Conservation (phyloP, 2,329 filamentous ascomycete genomes). For the Drechslerella coelobrocha region DNA sequence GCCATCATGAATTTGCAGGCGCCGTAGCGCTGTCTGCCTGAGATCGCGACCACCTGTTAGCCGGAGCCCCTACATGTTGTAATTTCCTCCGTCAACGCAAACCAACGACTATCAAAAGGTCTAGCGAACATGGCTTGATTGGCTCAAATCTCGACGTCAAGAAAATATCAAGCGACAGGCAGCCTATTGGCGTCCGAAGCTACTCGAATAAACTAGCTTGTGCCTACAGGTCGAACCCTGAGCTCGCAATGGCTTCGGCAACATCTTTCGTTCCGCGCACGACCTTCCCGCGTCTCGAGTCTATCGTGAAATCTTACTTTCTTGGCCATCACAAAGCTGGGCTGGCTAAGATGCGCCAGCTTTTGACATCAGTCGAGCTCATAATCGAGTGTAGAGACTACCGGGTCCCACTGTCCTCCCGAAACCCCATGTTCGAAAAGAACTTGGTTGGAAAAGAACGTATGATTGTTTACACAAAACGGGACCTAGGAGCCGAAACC, state of each 20-base stretch:
- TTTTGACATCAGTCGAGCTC: slow-evolving; percentile 80
- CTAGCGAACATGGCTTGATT: not conserved
- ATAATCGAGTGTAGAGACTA: slow-evolving; percentile 95
- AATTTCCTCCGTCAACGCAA: slow-evolving; percentile 3
- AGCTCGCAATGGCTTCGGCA: slow-evolving; percentile 29
- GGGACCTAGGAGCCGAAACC: slow-evolving; percentile 69
- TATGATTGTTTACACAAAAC: slow-evolving; percentile 89
- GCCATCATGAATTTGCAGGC: not conserved
- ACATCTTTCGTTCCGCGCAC: slow-evolving; percentile 73
- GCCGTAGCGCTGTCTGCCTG: not conserved
- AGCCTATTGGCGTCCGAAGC: too few species aligned
- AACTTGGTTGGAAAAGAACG: slow-evolving; percentile 74
- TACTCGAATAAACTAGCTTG: too few species aligned
- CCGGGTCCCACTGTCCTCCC: slow-evolving; percentile 83
- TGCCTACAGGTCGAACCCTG: not conserved
- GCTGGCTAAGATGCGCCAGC: slow-evolving; percentile 78
- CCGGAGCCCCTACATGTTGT: not conserved
- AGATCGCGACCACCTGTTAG: not conserved
- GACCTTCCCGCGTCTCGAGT: slow-evolving; percentile 74
- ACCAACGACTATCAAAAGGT: too few species aligned
- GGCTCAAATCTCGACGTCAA: not conserved
- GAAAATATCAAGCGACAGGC: too few species aligned
- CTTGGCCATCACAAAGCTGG: slow-evolving; percentile 89
- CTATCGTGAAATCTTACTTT: slow-evolving; percentile 88
- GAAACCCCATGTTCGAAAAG: slow-evolving; percentile 87